These are phyloP conservation scores for Botrytis pseudocinerea DNA, from an alignment of 2,329 filamentous ascomycete genomes.

Conservation along the genomic window DNA sequence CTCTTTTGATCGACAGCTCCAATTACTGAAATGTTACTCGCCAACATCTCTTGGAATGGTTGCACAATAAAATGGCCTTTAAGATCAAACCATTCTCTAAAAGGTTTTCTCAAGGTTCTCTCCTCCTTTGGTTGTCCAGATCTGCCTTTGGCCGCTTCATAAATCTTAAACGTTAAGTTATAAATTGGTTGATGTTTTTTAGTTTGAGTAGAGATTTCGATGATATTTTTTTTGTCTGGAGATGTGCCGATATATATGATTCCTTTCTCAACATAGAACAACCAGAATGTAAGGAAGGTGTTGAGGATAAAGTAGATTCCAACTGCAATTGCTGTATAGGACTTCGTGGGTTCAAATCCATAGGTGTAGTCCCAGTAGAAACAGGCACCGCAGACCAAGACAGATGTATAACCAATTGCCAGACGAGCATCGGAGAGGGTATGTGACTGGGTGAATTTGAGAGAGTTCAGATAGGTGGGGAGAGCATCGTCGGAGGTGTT, in stretches of 20 bases:
- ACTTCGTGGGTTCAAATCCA: slow-evolving; percentile 84
- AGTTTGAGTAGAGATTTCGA: slow-evolving; percentile 69
- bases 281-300: slow-evolving; percentile 76
- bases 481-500: slow-evolving; percentile 95
- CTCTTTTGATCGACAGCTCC: slow-evolving; percentile 65
- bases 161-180: slow-evolving; percentile 64
- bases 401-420: slow-evolving; percentile 77
- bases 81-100: slow-evolving; percentile 75
- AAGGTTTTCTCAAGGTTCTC: slow-evolving; percentile 61
- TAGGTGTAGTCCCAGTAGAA: slow-evolving; percentile 92
- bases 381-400: slow-evolving; percentile 75
- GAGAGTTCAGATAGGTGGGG: slow-evolving; percentile 85
- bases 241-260: slow-evolving; percentile 72
- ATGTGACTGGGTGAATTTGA: slow-evolving; percentile 83
- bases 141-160: slow-evolving; percentile 36
- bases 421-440: slow-evolving; percentile 79
- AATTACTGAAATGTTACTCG: slow-evolving; percentile 64
- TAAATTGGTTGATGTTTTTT: slow-evolving; percentile 84
- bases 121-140: slow-evolving; percentile 24
- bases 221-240: slow-evolving; percentile 62
- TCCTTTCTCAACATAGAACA: slow-evolving; percentile 78
- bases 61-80: slow-evolving; percentile 69
- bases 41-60: slow-evolving; percentile 78
- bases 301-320: slow-evolving; percentile 78
- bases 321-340: slow-evolving; percentile 78